Conservation (phyloP, 2,329 filamentous ascomycete species). For the Calonectria multiphialidica region DNA sequence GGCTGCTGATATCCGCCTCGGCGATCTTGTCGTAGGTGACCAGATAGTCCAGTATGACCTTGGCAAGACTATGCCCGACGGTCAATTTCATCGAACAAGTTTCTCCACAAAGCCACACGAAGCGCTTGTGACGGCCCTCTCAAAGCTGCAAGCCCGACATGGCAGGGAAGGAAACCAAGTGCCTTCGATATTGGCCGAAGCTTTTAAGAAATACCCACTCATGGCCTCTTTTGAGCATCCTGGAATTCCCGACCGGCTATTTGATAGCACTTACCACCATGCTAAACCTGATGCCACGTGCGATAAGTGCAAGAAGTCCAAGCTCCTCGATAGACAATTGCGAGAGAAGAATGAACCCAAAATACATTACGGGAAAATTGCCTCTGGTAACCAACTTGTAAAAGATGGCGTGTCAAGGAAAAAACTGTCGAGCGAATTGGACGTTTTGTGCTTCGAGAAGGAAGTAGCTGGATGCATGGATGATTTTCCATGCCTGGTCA, state of each 20-base stretch:
- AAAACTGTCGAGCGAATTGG: conserved; percentile 29
- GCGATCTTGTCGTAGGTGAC: not conserved
- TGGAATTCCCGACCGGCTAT: not conserved
- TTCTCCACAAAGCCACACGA: not conserved
- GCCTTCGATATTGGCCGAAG: not conserved
- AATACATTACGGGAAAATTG: conserved; percentile 10
- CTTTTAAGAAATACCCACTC: not conserved
- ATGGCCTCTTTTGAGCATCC: not conserved
- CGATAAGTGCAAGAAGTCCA: not conserved
- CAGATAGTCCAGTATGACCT: not conserved
- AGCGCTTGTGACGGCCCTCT: not conserved
- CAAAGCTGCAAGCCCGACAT: not conserved
- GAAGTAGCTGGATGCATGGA: conserved; percentile 46
- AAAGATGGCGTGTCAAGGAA: conserved; percentile 36
- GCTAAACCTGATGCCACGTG: not conserved
- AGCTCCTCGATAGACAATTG: accelerated
- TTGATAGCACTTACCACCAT: not conserved
- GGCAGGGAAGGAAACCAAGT: not conserved
- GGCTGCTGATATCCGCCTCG: not conserved
- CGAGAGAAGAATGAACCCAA: not conserved
- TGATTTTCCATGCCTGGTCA: conserved; percentile 47
- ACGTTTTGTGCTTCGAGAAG: conserved; percentile 46
- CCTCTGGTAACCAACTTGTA: not conserved
- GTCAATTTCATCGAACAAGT: not conserved
- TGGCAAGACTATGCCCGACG: not conserved